phyloP scores from a whole-genome alignment of 495 filamentous ascomycete genomes.

The Podospora comata region DNA sequence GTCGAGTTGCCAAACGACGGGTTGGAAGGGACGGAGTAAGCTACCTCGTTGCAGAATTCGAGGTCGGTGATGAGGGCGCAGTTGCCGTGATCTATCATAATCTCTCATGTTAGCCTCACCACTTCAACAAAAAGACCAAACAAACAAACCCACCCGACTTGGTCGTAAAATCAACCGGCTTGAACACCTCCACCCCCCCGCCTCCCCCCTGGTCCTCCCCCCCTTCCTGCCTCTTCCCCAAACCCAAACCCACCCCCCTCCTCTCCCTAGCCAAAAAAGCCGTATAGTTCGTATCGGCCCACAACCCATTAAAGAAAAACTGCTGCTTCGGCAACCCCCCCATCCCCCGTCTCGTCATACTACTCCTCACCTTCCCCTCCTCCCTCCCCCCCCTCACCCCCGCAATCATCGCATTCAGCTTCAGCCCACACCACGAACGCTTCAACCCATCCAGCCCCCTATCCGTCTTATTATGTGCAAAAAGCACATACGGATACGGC shows the following conservation, averaged over 20 bases:
- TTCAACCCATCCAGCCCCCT: conserved; percentile 61
- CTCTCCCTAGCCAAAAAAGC: conserved; percentile 65
- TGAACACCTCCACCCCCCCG: conserved; percentile 62
- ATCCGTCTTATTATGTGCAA: conserved; percentile 65
- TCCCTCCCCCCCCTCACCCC: conserved; percentile 45
- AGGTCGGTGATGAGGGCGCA: conserved; percentile 84
- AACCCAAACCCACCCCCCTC: conserved; percentile 46
- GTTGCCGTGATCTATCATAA: conserved; percentile 45
- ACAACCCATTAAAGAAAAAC: conserved; percentile 75
- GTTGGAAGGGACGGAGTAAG: conserved; percentile 87
- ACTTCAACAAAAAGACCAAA: background rate
- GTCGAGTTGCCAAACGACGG: conserved; percentile 51
- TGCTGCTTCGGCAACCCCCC: conserved; percentile 71
- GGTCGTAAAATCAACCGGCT: conserved; percentile 64
- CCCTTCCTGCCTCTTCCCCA: conserved; percentile 48
- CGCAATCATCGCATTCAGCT: conserved; percentile 58
- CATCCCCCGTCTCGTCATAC: conserved; percentile 63
- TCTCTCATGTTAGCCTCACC: background rate
- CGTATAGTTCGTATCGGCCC: conserved; percentile 63
- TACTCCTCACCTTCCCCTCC: conserved; percentile 49
- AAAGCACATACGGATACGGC: conserved; percentile 78
- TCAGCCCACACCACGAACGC: conserved; percentile 71
- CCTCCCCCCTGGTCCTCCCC: conserved; percentile 60
- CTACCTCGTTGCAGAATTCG: conserved; percentile 76
- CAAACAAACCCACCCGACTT: conserved; percentile 60